phyloP scores from a whole-genome alignment of 257 asterid genomes.

The Coffea canephora region DNA sequence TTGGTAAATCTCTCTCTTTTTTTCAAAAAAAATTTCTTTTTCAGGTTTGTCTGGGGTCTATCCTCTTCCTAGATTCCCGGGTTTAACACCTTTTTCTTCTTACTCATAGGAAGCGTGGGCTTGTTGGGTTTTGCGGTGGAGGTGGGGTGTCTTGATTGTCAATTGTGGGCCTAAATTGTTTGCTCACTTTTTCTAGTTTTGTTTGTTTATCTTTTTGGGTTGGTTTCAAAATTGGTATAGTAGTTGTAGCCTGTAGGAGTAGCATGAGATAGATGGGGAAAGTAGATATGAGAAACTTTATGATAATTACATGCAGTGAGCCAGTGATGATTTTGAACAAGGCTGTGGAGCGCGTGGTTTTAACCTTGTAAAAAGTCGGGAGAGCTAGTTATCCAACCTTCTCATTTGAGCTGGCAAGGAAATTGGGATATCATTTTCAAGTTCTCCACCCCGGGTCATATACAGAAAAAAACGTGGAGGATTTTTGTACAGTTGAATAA shows the following conservation, averaged over 20 bases:
- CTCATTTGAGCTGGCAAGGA: background rate
- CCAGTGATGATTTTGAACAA: background rate
- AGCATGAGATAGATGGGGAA: conserved; percentile 5
- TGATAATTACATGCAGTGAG: conserved; percentile 9
- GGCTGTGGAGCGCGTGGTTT: conserved; percentile 30
- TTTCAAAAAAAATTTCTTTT: background rate
- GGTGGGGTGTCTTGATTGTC: conserved; percentile 20
- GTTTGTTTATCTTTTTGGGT: conserved; percentile 6
- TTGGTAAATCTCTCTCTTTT: too few species aligned
- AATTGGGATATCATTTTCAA: background rate
- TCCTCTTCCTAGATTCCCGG: conserved; percentile 19
- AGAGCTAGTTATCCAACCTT: background rate
- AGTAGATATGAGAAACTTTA: conserved; percentile 15
- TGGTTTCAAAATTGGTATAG: background rate
- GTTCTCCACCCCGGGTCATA: background rate
- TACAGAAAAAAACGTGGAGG: too few species aligned
- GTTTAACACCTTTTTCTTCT: background rate
- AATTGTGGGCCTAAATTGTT: conserved; percentile 29
- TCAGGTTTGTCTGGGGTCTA: background rate
- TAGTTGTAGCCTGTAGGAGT: background rate
- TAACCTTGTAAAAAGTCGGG: background rate
- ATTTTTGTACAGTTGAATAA: background rate
- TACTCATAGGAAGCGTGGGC: conserved; percentile 13
- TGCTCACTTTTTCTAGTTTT: too few species aligned
- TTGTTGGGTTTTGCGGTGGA: conserved; percentile 20